Base-by-base conservation (phyloP, 1,284 basidiomycete genomes). In the Pholiota adiposa region DNA sequence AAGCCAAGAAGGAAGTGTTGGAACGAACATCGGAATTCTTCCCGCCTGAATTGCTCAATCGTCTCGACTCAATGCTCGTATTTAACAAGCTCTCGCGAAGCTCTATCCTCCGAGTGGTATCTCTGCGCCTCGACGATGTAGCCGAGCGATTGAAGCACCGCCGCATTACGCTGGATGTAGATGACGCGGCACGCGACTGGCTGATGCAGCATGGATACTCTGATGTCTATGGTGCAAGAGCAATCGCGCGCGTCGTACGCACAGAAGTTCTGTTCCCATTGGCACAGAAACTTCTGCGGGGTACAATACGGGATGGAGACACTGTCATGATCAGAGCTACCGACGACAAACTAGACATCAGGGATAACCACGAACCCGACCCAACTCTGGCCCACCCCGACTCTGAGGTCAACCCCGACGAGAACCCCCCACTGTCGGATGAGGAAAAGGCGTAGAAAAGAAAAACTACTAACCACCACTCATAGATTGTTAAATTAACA, bases 11-110 rank as follows among this genome's bases (percentile, higher is more conserved):
- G 4, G 81, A 87, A 61, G 93, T 98, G n/a, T 77, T 96, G 21
- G 83, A 85, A 59, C 83, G 90, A 31, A 92, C 93, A 0, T 78
- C 85, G 4, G 85, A 87, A 61, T 88, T 89, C 74, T 97, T 96
- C 82, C 89, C 94, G 16, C 96, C 96, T 0, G 96, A 98, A 74
- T 82, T 98, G 1, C 82, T 96, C 59, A 96, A 97, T 73, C 88
- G 94, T 11, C 83, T 97, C 55, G 94, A 97, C 72, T 89, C 93
- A 11, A 90, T 92, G 72, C 79, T 92, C 23, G 90, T 96, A 14
- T 97, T 97, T 80, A 96, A 96, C 79, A 94, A 93, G 69, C 86
- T 96, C 11, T 89, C 92, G 2, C 83, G 82, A 12, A 72, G 77
- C 21, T 87, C 89, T 6, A 93, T 97, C 61, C 76, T 92, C 14